Conservation (phyloP, 2,329 filamentous ascomycete genomes). For the Pyrenophora tritici-repentis region DNA sequence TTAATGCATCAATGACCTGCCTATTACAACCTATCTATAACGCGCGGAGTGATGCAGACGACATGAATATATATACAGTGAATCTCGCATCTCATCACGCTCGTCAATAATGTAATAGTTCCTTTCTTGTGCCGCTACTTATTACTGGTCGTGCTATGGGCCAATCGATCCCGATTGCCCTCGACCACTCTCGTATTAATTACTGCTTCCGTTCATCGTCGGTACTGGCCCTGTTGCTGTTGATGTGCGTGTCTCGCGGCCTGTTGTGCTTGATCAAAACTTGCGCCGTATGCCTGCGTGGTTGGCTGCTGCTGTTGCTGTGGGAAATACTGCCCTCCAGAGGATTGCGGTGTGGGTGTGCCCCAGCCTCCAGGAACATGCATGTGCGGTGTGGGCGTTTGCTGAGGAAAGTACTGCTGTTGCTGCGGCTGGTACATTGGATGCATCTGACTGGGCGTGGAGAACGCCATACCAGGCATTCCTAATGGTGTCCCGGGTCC, state of each 20-base stretch:
- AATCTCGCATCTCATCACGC: slow-evolving; percentile 3
- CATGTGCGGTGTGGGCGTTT: slow-evolving; percentile 32
- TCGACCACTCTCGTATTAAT: background rate
- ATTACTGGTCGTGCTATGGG: background rate
- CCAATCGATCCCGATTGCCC: background rate
- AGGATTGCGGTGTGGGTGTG: slow-evolving; percentile 24
- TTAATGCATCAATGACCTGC: background rate
- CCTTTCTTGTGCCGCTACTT: background rate
- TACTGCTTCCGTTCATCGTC: slow-evolving; percentile 3
- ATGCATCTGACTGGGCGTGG: slow-evolving; percentile 33
- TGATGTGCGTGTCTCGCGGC: slow-evolving; percentile 8
- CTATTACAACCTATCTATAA: background rate
- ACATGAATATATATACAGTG: slow-evolving; percentile 5
- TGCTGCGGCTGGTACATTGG: slow-evolving; percentile 35
- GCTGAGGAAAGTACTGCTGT: slow-evolving; percentile 38
- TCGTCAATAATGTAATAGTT: too few relatives aligned
- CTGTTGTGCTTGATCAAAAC: slow-evolving; percentile 13
- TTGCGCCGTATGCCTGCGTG: slow-evolving; percentile 12
- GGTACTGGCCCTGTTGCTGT: slow-evolving; percentile 9
- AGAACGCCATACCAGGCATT: slow-evolving; percentile 34
- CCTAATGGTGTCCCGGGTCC: slow-evolving; percentile 21
- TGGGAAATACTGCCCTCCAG: slow-evolving; percentile 18
- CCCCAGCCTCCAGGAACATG: slow-evolving; percentile 36
- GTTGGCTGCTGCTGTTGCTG: slow-evolving; percentile 18
- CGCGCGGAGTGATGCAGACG: slow-evolving; percentile 4